These are phyloP conservation scores for Curvularia eragrostidis DNA, from an alignment of 2,329 filamentous ascomycete species.

Conservation along the genomic window DNA sequence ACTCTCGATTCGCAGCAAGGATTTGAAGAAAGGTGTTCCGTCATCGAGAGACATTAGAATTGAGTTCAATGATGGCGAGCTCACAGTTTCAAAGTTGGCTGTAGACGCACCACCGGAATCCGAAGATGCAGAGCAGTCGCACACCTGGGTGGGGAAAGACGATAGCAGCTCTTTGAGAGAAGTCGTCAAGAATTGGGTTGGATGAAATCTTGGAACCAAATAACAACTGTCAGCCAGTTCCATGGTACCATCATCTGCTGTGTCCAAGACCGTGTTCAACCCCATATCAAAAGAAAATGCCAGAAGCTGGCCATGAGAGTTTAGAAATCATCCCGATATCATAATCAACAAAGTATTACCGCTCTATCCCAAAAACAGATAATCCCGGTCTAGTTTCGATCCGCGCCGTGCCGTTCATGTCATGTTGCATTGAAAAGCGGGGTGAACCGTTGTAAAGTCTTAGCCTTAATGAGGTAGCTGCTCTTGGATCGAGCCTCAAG, in stretches of 20 bases:
- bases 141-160: slow-evolving; percentile 34
- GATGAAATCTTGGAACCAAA: neutral
- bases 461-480: slow-evolving; percentile 9
- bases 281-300: neutral
- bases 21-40: slow-evolving; percentile 25
- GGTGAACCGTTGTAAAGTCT: slow-evolving; percentile 4
- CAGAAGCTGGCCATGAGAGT: neutral
- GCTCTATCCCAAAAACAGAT: neutral
- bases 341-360: neutral
- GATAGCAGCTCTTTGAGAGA: slow-evolving; percentile 27
- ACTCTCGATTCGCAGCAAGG: slow-evolving; percentile 32
- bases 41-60: slow-evolving; percentile 33
- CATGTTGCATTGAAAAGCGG: slow-evolving; percentile 13
- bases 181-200: slow-evolving; percentile 37
- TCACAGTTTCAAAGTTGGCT: slow-evolving; percentile 24
- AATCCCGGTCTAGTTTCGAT: neutral
- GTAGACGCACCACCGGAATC: slow-evolving; percentile 8
- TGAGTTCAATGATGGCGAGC: slow-evolving; percentile 24
- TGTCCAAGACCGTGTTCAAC: neutral
- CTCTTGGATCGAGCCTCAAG: slow-evolving; percentile 4
- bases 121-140: slow-evolving; percentile 24
- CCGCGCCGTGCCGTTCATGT: slow-evolving; percentile 7
- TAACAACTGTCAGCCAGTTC: neutral
- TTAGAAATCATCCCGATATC: neutral
- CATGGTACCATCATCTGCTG: neutral